phyloP scores from a whole-genome alignment of 345 rosid genomes.

The Euclidium syriacum region DNA sequence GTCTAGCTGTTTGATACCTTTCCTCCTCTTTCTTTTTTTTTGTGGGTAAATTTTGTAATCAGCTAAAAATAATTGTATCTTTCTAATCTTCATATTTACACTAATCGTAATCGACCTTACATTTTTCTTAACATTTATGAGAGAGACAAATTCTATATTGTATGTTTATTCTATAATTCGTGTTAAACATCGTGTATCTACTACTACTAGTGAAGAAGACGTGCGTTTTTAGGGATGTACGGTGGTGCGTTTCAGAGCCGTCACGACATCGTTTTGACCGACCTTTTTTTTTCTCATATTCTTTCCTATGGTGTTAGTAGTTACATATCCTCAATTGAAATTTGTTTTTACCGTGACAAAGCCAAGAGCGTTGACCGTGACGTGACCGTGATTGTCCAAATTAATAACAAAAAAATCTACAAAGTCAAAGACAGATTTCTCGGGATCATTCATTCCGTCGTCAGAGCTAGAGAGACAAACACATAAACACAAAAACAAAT shows the following conservation, averaged over 20 bases:
- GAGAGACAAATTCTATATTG: too few relatives aligned
- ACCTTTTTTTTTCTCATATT: conserved; percentile 10
- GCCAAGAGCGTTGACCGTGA: conserved; percentile 23
- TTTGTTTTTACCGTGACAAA: not conserved
- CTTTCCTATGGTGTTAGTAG: not conserved
- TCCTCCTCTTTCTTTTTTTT: not conserved
- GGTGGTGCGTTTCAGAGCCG: conserved; percentile 31
- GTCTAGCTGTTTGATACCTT: not conserved
- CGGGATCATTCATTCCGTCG: conserved; percentile 8
- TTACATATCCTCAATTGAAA: conserved; percentile 1
- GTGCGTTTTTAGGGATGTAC: conserved; percentile 16
- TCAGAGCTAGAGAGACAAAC: not conserved
- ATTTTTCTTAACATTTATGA: not conserved
- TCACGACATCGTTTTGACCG: conserved; percentile 26
- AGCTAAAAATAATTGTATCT: not conserved
- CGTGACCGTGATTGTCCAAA: conserved; percentile 9
- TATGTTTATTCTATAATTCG: not conserved
- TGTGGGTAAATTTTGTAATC: not conserved
- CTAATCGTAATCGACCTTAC: not conserved
- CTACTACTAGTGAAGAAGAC: conserved; percentile 18
- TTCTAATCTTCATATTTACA: not conserved
- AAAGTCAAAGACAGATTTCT: too few relatives aligned
- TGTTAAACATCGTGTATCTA: not conserved
- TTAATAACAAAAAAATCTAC: not conserved
- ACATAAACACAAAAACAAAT: conserved; percentile 3